Evolutionary conservation across 2,329 filamentous ascomycete genomes (phyloP), one percentile per base, ranked within the genome.

Genomic region (Tolypocladium tundrense): DNA sequence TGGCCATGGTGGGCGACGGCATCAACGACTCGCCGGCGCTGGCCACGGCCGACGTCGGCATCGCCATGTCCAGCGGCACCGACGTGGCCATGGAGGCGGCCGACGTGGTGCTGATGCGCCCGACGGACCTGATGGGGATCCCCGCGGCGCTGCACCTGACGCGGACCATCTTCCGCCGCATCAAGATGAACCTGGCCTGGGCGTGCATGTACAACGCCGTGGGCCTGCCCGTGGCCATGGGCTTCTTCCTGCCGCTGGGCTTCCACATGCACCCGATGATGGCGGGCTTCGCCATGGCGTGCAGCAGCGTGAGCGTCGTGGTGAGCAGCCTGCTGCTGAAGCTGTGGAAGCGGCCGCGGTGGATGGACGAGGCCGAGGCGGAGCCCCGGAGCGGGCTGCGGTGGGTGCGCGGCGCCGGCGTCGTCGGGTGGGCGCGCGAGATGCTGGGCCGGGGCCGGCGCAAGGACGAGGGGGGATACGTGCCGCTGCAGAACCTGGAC

Each of bases 61-160:
- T 99, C 64, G 92, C 92, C 59, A 90, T 99, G 73, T 83, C 90
- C 6, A 91, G 87, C 9, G 94, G 94, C 58, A 97, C 94, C 0
- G 94, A 97, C 69, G 93, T 99, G 1, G 94, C 94, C 54, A 96
- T 99, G 85, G 94, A 97, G 75, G 94, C 94, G 1, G 94, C 94
- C 0, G 91, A 96, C 66, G 85, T 99, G 21, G 94, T 99, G 19
- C 85, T 99, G 57, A 99, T 99, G 93, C 86, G 88, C 3, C 89
- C 90, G 0, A 88, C 91, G 62, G 88, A 97, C 66, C 82, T 99
- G 4, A 90, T 97, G 77, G 90, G 93, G 66, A 91, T 99, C n/a
- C 90, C 94, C 0, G 88, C 91, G 0, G 86, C 90, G 16, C 82
- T 99, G 14, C 81, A 91, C 64, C 85, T 99, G 13, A 87, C 90